These are phyloP conservation scores for Sonneratia alba DNA, from an alignment of 345 rosid genomes.

Conservation along the genomic window DNA sequence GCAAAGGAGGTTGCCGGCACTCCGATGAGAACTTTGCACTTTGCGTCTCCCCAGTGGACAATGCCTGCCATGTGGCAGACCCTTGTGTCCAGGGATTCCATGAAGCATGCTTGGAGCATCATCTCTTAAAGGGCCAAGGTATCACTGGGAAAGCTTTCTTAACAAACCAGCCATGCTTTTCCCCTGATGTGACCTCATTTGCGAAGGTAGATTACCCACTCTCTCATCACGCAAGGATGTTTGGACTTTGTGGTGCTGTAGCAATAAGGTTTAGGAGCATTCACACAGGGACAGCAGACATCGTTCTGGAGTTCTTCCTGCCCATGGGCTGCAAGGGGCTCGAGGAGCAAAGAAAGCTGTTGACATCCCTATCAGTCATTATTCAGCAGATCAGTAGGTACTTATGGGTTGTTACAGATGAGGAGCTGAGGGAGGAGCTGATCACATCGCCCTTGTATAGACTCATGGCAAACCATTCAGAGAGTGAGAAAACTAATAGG, in stretches of 20 bases:
- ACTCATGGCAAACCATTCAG: not conserved
- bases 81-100: constrained; percentile 48
- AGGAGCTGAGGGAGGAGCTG: constrained; percentile 56
- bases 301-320: constrained; percentile 87
- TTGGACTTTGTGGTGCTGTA: constrained; percentile 63
- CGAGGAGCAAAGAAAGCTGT: constrained; percentile 60
- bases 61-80: constrained; percentile 59
- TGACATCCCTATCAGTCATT: constrained; percentile 50
- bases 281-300: constrained; percentile 57
- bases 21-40: constrained; percentile 53
- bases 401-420: constrained; percentile 64
- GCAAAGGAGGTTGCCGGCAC: constrained; percentile 75
- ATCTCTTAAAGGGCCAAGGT: constrained; percentile 86
- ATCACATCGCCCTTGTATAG: not conserved
- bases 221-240: constrained; percentile 89
- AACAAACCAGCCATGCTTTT: constrained; percentile 87
- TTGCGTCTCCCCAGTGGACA: constrained; percentile 76
- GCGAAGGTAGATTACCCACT: constrained; percentile 76
- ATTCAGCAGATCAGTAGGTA: constrained; percentile 62
- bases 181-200: constrained; percentile 47
- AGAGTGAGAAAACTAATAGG: not conserved
- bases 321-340: constrained; percentile 55
- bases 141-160: constrained; percentile 76
- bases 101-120: constrained; percentile 93
- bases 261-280: constrained; percentile 75